Evolutionary conservation across 179 eudicot genomes (phyloP).

Genomic region (Vitellaria paradoxa): DNA sequence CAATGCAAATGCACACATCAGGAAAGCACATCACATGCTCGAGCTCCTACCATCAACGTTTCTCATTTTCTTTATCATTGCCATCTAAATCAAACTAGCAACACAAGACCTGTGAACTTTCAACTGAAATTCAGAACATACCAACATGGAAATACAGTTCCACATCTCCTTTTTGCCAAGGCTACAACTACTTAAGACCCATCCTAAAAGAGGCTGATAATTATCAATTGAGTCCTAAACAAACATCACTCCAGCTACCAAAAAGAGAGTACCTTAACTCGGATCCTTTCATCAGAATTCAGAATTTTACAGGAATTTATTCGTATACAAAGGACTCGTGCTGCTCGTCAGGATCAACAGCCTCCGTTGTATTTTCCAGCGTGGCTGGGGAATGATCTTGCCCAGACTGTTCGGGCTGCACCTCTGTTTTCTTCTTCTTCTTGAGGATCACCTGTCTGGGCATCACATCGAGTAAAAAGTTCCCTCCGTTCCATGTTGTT

Average conservation of each 20-base stretch:
- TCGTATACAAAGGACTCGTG: neutral
- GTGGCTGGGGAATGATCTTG: slow-evolving; percentile 16
- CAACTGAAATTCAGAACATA: neutral
- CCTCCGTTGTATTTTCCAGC: neutral
- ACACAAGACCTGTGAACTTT: neutral
- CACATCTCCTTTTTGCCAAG: neutral
- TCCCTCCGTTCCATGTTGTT: slow-evolving; percentile 94
- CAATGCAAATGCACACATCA: no score
- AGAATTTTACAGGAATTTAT: neutral
- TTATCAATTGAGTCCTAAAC: neutral
- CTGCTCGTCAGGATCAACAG: neutral
- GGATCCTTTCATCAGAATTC: neutral
- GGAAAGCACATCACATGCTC: no score
- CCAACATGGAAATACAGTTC: neutral
- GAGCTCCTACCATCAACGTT: no score
- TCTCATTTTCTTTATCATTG: no score
- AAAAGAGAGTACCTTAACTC: neutral
- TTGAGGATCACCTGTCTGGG: slow-evolving; percentile 72
- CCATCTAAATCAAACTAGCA: neutral
- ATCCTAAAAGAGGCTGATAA: neutral
- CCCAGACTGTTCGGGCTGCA: slow-evolving; percentile 28
- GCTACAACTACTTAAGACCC: neutral
- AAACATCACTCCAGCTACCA: neutral
- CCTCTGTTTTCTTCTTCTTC: slow-evolving; percentile 68
- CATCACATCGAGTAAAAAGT: slow-evolving; percentile 88